These are phyloP conservation scores for Neodidymelliopsis sp. DNA, from an alignment of 2,329 filamentous ascomycete genomes.

Conservation along the genomic window DNA sequence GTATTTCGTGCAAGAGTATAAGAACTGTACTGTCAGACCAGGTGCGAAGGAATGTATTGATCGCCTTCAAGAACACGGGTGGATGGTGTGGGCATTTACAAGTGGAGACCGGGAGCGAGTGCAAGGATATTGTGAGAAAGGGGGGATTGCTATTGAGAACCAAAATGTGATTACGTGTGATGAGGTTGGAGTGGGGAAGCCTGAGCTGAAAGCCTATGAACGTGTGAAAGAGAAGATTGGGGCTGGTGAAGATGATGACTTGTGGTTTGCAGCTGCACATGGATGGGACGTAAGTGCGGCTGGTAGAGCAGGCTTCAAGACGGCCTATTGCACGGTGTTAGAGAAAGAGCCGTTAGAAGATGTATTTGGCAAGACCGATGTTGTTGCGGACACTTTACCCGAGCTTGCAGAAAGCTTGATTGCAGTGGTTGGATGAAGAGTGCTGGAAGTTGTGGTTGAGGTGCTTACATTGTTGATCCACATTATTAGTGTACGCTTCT, in stretches of 20 bases:
- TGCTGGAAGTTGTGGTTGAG: too few species aligned
- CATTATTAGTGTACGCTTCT: too few species aligned
- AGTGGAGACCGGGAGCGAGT: conserved; percentile 61
- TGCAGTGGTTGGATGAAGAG: conserved; percentile 7
- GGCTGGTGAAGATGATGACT: conserved; percentile 40
- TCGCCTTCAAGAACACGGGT: conserved; percentile 55
- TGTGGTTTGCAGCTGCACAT: conserved; percentile 67
- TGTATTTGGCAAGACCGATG: conserved; percentile 62
- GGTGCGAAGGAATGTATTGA: conserved; percentile 54
- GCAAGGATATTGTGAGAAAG: conserved; percentile 60
- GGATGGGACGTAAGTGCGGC: conserved; percentile 67
- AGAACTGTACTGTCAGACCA: conserved; percentile 39
- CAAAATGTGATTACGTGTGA: conserved; percentile 64
- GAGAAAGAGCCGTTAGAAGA: conserved; percentile 61
- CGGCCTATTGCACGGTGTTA: conserved; percentile 62
- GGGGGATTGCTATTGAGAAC: conserved; percentile 58
- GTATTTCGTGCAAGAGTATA: conserved; percentile 52
- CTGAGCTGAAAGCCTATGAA: conserved; percentile 57
- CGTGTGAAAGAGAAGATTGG: conserved; percentile 54
- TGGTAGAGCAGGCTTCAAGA: conserved; percentile 58
- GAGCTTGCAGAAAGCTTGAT: conserved; percentile 57
- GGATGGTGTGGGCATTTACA: conserved; percentile 63
- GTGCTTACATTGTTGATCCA: too few species aligned
- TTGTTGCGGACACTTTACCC: conserved; percentile 56
- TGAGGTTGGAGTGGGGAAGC: conserved; percentile 58